Evolutionary conservation across 257 asterid species (phyloP).

Genomic region (Linderniella brevidens): DNA sequence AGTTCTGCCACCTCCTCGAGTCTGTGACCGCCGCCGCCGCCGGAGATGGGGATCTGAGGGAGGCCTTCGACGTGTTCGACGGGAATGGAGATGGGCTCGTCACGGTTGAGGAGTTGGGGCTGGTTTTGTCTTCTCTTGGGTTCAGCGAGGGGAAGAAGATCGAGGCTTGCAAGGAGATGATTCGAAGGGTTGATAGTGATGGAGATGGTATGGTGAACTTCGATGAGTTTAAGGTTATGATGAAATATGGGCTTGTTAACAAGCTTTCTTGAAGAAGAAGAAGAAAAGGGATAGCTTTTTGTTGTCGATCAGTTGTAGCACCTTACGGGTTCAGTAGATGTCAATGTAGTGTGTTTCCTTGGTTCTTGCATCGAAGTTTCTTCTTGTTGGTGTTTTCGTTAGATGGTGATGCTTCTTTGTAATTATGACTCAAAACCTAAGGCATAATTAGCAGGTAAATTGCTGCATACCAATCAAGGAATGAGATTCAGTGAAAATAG

Average conservation of each 20-base stretch:
- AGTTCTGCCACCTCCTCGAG: constrained; percentile 46
- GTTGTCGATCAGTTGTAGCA: too few relatives aligned
- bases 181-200: constrained; percentile 55
- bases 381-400: too few relatives aligned
- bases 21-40: constrained; percentile 11
- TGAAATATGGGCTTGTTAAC: constrained; percentile 28
- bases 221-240: constrained; percentile 68
- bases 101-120: constrained; percentile 54
- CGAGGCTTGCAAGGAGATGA: constrained; percentile 69
- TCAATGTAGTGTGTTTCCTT: too few relatives aligned
- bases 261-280: too few relatives aligned
- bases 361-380: too few relatives aligned
- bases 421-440: too few relatives aligned
- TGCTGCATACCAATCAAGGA: too few relatives aligned
- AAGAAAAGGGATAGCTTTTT: too few relatives aligned
- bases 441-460: too few relatives aligned
- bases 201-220: constrained; percentile 85
- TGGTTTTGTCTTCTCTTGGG: constrained; percentile 53
- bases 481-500: too few relatives aligned
- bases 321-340: too few relatives aligned
- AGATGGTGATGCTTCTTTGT: too few relatives aligned
- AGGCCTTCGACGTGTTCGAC: constrained; percentile 73
- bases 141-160: constrained; percentile 41
- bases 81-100: constrained; percentile 61
- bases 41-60: constrained; percentile 25